phyloP scores from a whole-genome alignment of 805 yeast genomes.

The Pichia thaimueangensis region DNA sequence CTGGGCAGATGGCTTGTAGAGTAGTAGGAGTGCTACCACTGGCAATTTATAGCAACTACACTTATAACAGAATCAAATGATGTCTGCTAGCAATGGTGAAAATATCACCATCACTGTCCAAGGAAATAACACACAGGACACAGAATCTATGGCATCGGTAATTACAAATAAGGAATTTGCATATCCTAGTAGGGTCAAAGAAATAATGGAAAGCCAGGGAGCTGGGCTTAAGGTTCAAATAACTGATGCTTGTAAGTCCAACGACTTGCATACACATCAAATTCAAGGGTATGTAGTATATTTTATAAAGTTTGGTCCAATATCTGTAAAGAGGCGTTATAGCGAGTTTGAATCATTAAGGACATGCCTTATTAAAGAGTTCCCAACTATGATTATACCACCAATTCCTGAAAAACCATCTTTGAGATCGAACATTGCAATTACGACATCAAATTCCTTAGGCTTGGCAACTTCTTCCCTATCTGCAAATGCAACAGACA shows the following conservation, averaged over 20 bases:
- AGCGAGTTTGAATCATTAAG: conserved; percentile 87
- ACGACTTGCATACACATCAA: conserved; percentile 53
- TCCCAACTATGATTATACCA: conserved; percentile 81
- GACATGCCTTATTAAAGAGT: conserved; percentile 58
- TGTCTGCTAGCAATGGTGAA: too few relatives aligned
- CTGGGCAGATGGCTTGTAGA: too few relatives aligned
- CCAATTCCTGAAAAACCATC: conserved; percentile 90
- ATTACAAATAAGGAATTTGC: conserved; percentile 15
- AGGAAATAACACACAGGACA: background rate
- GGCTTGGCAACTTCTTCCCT: conserved; percentile 15
- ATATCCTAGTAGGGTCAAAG: conserved; percentile 21
- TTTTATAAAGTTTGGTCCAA: conserved; percentile 58
- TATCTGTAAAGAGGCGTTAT: conserved; percentile 73
- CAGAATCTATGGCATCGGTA: conserved; percentile 1
- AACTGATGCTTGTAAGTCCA: conserved; percentile 78
- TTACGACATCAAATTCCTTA: conserved; percentile 26
- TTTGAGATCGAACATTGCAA: conserved; percentile 32
- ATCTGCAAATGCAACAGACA: conserved; percentile 1
- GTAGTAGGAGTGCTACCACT: too few relatives aligned
- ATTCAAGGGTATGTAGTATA: conserved; percentile 61
- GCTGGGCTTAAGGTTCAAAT: conserved; percentile 32
- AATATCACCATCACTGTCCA: too few relatives aligned
- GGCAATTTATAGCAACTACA: too few relatives aligned
- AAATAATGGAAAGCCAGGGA: conserved; percentile 16
- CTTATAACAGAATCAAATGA: too few relatives aligned